A percentile compares a stretch with the other conserved stretches of the same genome.
Conservation (phyloP, 1,284 basidiomycete genomes). For the Fomes fomentarius region DNA sequence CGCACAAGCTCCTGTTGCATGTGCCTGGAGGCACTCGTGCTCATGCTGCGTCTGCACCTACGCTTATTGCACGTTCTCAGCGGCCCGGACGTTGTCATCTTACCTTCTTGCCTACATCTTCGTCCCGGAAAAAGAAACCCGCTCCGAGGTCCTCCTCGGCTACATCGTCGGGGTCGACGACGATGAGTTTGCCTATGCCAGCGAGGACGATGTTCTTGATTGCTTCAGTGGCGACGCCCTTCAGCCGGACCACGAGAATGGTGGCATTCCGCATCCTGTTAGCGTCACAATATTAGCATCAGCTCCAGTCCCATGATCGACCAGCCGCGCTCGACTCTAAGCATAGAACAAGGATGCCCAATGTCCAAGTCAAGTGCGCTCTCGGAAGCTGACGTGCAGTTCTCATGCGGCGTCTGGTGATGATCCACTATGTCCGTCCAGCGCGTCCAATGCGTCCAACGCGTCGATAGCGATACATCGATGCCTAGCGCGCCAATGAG, state of each 20-base stretch:
- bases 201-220: conserved; percentile 93
- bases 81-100: conserved; percentile 18
- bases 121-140: conserved; percentile 93
- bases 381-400: conserved; percentile 3
- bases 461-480: not conserved
- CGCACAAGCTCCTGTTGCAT: not conserved
- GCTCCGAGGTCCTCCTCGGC: conserved; percentile 84
- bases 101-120: conserved; percentile 89
- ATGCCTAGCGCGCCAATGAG: conserved; percentile 1
- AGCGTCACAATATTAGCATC: conserved; percentile 1
- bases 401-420: conserved; percentile 10
- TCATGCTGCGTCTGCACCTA: no score
- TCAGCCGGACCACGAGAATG: conserved; percentile 82
- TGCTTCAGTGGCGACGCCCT: conserved; percentile 91
- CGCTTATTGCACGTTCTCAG: no score
- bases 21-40: not conserved
- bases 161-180: conserved; percentile 67
- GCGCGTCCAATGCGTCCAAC: no score
- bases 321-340: not conserved
- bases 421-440: not conserved
- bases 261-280: conserved; percentile 93
- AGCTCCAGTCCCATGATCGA: conserved; percentile 8
- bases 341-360: conserved; percentile 6
- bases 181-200: conserved; percentile 73
- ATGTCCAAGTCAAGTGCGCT: not conserved